Evolutionary conservation across 495 filamentous ascomycete genomes (phyloP).

Genomic region (Jackrogersella minutella): DNA sequence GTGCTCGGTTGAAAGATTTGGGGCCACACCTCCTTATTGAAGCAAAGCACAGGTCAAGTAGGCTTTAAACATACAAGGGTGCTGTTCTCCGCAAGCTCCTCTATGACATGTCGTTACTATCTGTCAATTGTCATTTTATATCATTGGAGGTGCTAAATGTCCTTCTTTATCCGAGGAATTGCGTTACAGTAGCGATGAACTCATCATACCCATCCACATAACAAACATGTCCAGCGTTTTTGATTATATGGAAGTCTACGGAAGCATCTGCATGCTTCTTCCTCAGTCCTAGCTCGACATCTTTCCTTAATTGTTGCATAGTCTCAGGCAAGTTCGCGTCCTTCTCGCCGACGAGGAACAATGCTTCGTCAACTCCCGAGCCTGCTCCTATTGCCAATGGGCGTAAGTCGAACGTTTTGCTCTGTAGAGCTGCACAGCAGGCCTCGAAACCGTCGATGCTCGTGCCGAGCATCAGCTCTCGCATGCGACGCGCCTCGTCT

Average conservation of each 20-base stretch:
- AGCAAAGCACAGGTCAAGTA: too few species aligned
- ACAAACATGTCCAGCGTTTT: conserved; percentile 38
- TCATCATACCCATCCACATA: conserved; percentile 38
- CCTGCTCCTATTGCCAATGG: conserved; percentile 28
- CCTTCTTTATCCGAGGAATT: conserved; percentile 7
- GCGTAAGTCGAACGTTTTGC: conserved; percentile 41
- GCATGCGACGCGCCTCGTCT: conserved; percentile 41
- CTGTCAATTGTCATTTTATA: too few species aligned
- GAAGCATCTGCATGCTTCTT: not conserved
- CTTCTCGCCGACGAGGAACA: conserved; percentile 45
- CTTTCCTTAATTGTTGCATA: conserved; percentile 39
- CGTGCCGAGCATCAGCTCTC: conserved; percentile 40
- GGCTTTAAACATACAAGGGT: too few species aligned
- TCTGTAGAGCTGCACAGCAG: conserved; percentile 44
- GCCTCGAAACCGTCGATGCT: conserved; percentile 47
- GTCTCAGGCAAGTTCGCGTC: conserved; percentile 41
- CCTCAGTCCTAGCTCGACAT: conserved; percentile 33
- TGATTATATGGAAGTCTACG: conserved; percentile 31
- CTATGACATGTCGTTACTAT: too few species aligned
- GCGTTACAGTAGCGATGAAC: conserved; percentile 14
- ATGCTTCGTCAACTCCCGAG: conserved; percentile 30
- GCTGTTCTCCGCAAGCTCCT: too few species aligned
- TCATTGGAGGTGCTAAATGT: not conserved
- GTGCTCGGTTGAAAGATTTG: too few species aligned
- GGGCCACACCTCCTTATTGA: too few species aligned